phyloP scores from a whole-genome alignment of 352 stramenopile species.

The Globisporangium rhizosaccharum region DNA sequence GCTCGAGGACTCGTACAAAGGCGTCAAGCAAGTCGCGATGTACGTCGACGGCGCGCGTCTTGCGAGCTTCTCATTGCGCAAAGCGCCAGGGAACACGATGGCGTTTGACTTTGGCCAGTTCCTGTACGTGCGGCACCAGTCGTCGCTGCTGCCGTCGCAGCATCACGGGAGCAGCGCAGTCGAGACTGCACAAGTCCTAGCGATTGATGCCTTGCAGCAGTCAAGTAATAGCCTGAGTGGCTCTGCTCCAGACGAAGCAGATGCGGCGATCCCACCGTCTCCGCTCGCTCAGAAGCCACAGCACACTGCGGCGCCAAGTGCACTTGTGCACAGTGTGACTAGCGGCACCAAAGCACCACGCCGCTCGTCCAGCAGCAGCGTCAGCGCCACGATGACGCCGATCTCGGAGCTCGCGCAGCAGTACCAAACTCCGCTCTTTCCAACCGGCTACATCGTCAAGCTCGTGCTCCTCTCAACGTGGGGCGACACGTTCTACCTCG shows the following conservation, averaged over 20 bases:
- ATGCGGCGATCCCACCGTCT: too few relatives aligned
- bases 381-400: slow-evolving; percentile 27
- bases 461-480: slow-evolving; percentile 73
- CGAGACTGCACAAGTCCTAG: too few relatives aligned
- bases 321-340: too few relatives aligned
- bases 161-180: too few relatives aligned
- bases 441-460: slow-evolving; percentile 84
- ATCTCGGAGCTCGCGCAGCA: slow-evolving; percentile 71
- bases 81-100: slow-evolving; percentile 68
- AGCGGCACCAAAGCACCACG: too few relatives aligned
- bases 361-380: too few relatives aligned
- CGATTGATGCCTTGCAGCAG: too few relatives aligned
- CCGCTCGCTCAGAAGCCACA: too few relatives aligned
- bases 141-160: too few relatives aligned
- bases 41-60: slow-evolving; percentile 42
- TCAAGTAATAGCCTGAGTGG: too few relatives aligned
- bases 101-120: slow-evolving; percentile 86
- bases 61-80: slow-evolving; percentile 60
- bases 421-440: slow-evolving; percentile 85
- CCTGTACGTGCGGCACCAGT: slow-evolving; percentile 37
- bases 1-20: slow-evolving; percentile 74
- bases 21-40: slow-evolving; percentile 53
- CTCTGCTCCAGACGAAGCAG: too few relatives aligned
- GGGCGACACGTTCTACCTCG: slow-evolving; percentile 75
- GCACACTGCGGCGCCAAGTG: too few relatives aligned